Conservation (phyloP, 192 early-diverging fungal genomes). For the Linnemannia schmuckeri region DNA sequence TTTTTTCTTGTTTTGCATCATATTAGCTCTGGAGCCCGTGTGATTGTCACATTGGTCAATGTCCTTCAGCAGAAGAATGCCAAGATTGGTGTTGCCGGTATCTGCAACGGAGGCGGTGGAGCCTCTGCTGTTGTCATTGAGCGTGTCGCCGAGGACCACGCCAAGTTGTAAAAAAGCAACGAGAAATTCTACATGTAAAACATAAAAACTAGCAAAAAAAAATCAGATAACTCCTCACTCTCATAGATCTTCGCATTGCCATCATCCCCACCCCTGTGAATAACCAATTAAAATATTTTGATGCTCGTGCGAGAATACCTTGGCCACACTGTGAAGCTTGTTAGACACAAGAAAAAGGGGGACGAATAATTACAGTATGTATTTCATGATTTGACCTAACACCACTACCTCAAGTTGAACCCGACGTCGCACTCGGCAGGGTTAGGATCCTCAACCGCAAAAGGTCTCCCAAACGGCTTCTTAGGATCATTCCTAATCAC, state of each 20-base stretch:
- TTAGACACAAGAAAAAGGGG: too few relatives aligned
- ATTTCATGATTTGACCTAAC: too few relatives aligned
- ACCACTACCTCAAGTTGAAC: too few relatives aligned
- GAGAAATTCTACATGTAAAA: not conserved
- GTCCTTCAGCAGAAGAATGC: slow-evolving; percentile 79
- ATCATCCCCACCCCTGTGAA: not conserved
- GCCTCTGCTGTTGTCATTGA: slow-evolving; percentile 87
- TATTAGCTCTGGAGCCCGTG: slow-evolving; percentile 82
- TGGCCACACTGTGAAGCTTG: too few relatives aligned
- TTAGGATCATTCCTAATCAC: too few relatives aligned
- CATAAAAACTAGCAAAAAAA: not conserved
- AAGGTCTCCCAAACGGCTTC: too few relatives aligned
- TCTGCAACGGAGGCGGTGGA: slow-evolving; percentile 98
- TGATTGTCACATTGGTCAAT: slow-evolving; percentile 85
- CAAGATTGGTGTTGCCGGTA: slow-evolving; percentile 90
- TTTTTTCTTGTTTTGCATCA: not conserved
- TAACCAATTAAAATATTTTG: too few relatives aligned
- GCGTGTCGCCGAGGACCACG: slow-evolving; percentile 50
- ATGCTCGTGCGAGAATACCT: too few relatives aligned
- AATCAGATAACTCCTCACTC: not conserved
- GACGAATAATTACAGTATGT: too few relatives aligned
- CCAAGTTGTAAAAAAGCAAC: slow-evolving; percentile 30
- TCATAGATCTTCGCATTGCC: too few relatives aligned
- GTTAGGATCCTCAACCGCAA: too few relatives aligned
- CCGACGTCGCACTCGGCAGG: too few relatives aligned